A percentile compares a stretch with the other conserved stretches of the same genome.
phyloP scores from a whole-genome alignment of 176 grass and related monocot genomes.

The Sorghum bicolor region DNA sequence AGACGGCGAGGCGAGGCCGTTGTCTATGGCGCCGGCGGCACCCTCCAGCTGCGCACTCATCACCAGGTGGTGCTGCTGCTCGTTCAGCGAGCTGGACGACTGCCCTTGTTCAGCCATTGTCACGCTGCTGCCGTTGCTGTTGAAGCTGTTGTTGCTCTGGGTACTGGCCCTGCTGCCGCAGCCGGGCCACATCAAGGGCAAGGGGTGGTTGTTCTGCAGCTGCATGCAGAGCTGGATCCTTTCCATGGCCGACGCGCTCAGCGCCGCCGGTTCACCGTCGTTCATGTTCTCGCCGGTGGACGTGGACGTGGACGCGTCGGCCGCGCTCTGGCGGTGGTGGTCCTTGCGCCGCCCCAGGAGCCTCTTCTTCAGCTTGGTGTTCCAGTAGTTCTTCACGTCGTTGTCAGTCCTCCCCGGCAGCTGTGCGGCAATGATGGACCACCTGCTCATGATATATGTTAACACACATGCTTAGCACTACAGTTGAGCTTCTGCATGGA shows the following conservation, averaged over 20 bases:
- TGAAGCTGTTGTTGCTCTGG: constrained; percentile 15
- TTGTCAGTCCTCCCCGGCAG: constrained; percentile 94
- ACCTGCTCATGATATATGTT: constrained; percentile 40
- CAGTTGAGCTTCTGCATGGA: background rate
- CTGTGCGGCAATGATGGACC: constrained; percentile 96
- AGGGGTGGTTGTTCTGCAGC: too few species aligned
- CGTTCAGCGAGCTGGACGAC: constrained; percentile 26
- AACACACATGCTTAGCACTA: background rate
- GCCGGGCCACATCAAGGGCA: constrained; percentile 36
- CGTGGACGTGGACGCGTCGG: background rate
- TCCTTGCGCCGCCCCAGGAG: constrained; percentile 68
- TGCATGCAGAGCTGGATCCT: constrained; percentile 90
- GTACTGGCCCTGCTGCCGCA: background rate
- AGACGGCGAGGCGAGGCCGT: constrained; percentile 42
- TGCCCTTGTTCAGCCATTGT: constrained; percentile 28
- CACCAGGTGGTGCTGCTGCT: constrained; percentile 25
- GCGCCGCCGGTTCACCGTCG: constrained; percentile 24
- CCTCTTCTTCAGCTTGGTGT: constrained; percentile 94
- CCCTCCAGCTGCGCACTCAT: constrained; percentile 5
- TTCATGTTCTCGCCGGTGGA: constrained; percentile 14
- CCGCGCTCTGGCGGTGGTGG: constrained; percentile 10
- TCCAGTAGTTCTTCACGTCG: constrained; percentile 98
- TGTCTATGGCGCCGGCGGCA: constrained; percentile 10
- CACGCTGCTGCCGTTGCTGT: constrained; percentile 18
- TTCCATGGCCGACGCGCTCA: constrained; percentile 78